phyloP scores from a whole-genome alignment of 148 eudicot genomes.

The Cornus suecica region DNA sequence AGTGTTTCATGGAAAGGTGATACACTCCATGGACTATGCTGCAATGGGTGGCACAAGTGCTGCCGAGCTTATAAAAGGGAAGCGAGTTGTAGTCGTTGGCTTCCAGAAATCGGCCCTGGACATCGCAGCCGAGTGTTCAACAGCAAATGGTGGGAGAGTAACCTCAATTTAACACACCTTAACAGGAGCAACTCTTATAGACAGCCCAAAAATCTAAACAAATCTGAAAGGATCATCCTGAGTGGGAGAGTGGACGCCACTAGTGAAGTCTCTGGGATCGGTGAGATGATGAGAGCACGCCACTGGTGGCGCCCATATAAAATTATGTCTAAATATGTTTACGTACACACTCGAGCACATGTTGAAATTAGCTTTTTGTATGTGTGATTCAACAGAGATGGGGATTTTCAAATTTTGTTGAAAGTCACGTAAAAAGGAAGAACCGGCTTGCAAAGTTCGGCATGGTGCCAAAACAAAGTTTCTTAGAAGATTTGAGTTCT shows the following conservation, averaged over 20 bases:
- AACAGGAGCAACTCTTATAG: no score
- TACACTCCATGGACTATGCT: constrained; percentile 51
- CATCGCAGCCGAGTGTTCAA: constrained; percentile 31
- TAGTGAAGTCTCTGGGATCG: no score
- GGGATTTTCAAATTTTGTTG: constrained; percentile 36
- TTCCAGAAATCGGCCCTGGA: constrained; percentile 44
- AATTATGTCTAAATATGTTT: not conserved
- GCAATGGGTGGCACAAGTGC: constrained; percentile 27
- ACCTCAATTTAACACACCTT: no score
- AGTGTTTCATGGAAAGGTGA: constrained; percentile 26
- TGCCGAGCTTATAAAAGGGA: constrained; percentile 23
- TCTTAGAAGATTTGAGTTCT: constrained; percentile 24
- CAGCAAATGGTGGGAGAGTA: constrained; percentile 24
- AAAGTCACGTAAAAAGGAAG: constrained; percentile 30
- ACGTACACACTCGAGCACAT: no score
- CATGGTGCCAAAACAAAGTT: constrained; percentile 38
- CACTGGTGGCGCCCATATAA: not conserved
- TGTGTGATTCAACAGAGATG: constrained; percentile 30
- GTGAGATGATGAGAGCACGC: no score
- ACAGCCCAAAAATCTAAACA: no score
- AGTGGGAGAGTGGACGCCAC: no score
- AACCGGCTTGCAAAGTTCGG: constrained; percentile 27
- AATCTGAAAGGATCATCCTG: no score
- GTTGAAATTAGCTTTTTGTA: not conserved
- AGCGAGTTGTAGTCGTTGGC: constrained; percentile 35